phyloP scores from a whole-genome alignment of 306 rosid species.

The Lagenaria siceraria region DNA sequence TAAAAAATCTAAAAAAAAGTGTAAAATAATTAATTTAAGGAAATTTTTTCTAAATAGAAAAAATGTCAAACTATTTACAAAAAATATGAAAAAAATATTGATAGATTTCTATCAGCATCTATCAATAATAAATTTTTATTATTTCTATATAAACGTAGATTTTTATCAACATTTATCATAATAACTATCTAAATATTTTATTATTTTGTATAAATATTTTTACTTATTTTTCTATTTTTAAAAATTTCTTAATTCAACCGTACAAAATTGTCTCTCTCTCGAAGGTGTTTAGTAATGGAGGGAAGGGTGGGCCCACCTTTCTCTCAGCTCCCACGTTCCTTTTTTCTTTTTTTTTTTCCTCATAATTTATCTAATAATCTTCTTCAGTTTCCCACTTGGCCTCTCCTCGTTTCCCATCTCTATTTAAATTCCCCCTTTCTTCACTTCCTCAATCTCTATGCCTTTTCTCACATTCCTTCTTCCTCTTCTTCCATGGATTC shows the following conservation, averaged over 20 bases:
- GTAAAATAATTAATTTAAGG: no score
- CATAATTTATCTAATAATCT: background rate
- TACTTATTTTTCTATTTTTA: no score
- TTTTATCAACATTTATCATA: no score
- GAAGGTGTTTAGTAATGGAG: background rate
- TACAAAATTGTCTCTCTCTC: background rate
- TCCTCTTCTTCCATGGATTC: conserved; percentile 2
- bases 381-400: background rate
- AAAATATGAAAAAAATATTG: no score
- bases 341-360: background rate
- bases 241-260: background rate
- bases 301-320: background rate
- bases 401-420: background rate
- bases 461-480: background rate
- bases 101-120: no score
- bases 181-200: no score
- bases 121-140: no score
- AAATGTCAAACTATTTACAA: no score
- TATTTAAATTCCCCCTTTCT: background rate
- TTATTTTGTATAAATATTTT: no score
- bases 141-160: no score
- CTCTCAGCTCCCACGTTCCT: background rate
- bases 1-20: no score
- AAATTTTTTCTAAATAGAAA: no score
- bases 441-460: background rate